Percentiles rank a stretch among this genome's conserved stretches.
phyloP scores from a whole-genome alignment of 495 filamentous ascomycete genomes.

The Ramalina intermedia region DNA sequence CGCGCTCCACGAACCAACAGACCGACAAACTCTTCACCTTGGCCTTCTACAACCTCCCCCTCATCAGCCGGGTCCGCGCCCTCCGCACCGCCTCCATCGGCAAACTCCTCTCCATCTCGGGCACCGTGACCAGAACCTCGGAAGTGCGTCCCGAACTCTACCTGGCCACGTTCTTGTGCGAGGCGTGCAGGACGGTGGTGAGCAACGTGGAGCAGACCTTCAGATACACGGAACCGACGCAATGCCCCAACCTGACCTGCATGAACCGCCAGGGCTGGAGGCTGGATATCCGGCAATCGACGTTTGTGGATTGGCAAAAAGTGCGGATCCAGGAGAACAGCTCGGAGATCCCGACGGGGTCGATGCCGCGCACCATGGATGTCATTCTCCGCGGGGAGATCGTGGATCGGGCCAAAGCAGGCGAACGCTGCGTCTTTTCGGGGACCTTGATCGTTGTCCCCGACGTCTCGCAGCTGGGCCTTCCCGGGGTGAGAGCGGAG shows the following conservation, averaged over 20 bases:
- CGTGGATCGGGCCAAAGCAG: conserved; percentile 91
- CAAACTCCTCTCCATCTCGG: conserved; percentile 83
- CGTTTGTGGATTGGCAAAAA: conserved; percentile 98
- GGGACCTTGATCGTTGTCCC: conserved; percentile 93
- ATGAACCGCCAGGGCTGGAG: conserved; percentile 82
- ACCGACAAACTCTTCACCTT: conserved; percentile 92
- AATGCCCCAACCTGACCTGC: conserved; percentile 89
- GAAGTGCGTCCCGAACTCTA: conserved; percentile 91
- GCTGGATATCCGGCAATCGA: conserved; percentile 89
- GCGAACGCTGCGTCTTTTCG: conserved; percentile 95
- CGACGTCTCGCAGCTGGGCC: conserved; percentile 86
- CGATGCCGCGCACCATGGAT: conserved; percentile 97
- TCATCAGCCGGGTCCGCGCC: conserved; percentile 82
- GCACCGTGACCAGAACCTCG: conserved; percentile 90
- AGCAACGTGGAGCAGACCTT: conserved; percentile 95
- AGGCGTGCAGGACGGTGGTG: conserved; percentile 65
- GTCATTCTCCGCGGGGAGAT: conserved; percentile 96
- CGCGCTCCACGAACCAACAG: conserved; percentile 80
- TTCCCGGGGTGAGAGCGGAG: conserved; percentile 73
- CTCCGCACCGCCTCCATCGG: conserved; percentile 86
- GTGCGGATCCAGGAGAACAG: conserved; percentile 95
- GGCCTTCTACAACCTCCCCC: conserved; percentile 90
- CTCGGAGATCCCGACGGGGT: conserved; percentile 93
- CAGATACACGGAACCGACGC: conserved; percentile 87
- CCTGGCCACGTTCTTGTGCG: conserved; percentile 83